Conservation (phyloP, 176 grass and related monocot genomes). For the maize (Zea mays) region Zm-B73-REFERENCE-NAM-5.0 NC_050100.1:22836001-22836500, state of each 20-base stretch:
- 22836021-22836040: not conserved
- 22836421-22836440: too few species aligned
- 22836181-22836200: not conserved
- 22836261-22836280: not conserved
- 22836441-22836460: not conserved
- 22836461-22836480: not conserved
- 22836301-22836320: too few species aligned
- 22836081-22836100: too few species aligned
- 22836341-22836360: too few species aligned
- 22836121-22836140: not conserved
- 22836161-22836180: not conserved
- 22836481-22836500: not conserved
- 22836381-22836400: too few species aligned
- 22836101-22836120: not conserved
- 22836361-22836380: too few species aligned
- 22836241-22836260: not conserved
- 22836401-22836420: too few species aligned
- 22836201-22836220: not conserved
- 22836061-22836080: not conserved
- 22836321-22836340: too few species aligned
- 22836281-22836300: too few species aligned
- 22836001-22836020: not conserved
- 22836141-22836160: conserved; percentile 1
- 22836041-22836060: not conserved
- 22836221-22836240: not conserved